Evolutionary conservation across 192 early-diverging fungal species (phyloP), one percentile per base, ranked within the genome.

Genomic region (Allomyces javanicus): DNA sequence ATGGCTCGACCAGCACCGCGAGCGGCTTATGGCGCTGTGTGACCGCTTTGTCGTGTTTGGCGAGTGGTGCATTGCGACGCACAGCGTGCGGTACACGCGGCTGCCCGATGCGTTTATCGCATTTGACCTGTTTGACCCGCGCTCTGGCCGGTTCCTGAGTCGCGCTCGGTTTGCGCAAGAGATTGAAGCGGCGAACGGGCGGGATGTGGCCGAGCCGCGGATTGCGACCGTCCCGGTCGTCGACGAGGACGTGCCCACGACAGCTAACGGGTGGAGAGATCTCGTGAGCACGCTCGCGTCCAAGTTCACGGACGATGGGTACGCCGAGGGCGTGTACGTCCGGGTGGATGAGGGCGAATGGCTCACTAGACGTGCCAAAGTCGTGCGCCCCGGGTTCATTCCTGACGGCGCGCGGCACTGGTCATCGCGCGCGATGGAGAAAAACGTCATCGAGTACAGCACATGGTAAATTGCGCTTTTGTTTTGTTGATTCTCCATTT

Each of bases 331-430:
- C 14, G 22, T 78, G 26, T 71, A 73, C 25, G 27, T 79, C 25
- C 66, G 77, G 22, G 19, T 71, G 17, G 77, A 79, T 43, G 7
- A 45, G 19, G 71, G 65, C 22, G 71, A 69, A 11, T 70, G 66
- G 67, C 22, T 79, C 66, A 66, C 66, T 12, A 63, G 68, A 10
- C 73, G 72, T 27, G 78, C 73, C 11, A 78, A 78, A 63, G 61
- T 76, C 25, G 78, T 79, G 22, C 67, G 75, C 19, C 19, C 61
- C 4, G 76, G 74, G 55, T 79, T 79, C 45, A 77, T 79, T 67
- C 62, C 62, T 40, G 33, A 40, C 7, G 33, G 33, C 7, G 33
- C 33, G 7, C 33, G 33, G 33, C 33, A 40, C 33, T 40, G 33
- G 33, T 40, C 33, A 7, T 40, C 33, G 33, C 33, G 33, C 33